These are phyloP conservation scores for Pythium folliculosum DNA, from an alignment of 352 stramenopile genomes.

Conservation along the genomic window DNA sequence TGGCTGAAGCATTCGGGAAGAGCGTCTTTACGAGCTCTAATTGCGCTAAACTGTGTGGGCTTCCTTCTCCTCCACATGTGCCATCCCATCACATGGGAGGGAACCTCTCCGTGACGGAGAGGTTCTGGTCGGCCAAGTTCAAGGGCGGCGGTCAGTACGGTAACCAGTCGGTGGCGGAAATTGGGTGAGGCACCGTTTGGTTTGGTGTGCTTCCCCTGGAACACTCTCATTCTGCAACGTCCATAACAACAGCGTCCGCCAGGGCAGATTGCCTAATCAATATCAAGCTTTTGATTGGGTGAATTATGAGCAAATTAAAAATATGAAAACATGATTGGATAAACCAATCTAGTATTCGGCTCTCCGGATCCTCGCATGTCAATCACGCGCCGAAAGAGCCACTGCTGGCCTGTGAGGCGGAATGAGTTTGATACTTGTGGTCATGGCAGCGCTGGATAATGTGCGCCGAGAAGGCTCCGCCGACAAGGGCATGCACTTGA, in stretches of 20 bases:
- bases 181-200: constrained; percentile 10
- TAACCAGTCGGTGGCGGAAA: neutral
- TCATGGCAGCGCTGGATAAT: neutral
- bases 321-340: neutral
- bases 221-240: constrained; percentile 18
- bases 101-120: neutral
- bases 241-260: neutral
- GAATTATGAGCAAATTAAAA: neutral
- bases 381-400: too few species aligned
- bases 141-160: neutral
- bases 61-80: neutral
- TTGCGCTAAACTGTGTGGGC: neutral
- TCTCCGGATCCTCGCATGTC: neutral
- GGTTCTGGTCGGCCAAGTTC: constrained; percentile 7
- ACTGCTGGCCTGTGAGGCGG: neutral
- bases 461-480: too few species aligned
- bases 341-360: neutral
- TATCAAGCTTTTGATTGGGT: neutral
- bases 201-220: constrained; percentile 21
- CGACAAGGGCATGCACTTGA: too few species aligned
- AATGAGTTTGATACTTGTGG: neutral
- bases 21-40: too few species aligned
- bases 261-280: constrained; percentile 7
- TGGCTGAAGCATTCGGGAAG: too few species aligned
- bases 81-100: constrained; percentile 12